Evolutionary conservation across 2,329 filamentous ascomycete species (phyloP).

Genomic region (Pyricularia pennisetigena): DNA sequence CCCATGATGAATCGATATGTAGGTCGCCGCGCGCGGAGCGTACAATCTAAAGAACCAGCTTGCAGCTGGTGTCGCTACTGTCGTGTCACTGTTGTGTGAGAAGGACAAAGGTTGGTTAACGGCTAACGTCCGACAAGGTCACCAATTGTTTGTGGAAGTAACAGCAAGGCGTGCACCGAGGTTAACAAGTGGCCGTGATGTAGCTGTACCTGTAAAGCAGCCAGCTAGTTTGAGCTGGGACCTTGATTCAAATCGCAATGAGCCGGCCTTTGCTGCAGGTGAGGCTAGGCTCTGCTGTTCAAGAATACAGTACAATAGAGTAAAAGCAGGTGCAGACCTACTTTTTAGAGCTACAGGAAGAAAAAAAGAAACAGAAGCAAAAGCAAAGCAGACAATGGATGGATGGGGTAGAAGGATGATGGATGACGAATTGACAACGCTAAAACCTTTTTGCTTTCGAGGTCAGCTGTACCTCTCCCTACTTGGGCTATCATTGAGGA

Average conservation of each 20-base stretch:
- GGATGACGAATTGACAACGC: not conserved
- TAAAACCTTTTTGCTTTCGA: not conserved
- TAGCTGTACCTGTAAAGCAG: not conserved
- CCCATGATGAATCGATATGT: slow-evolving; percentile 11
- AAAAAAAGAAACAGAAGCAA: not conserved
- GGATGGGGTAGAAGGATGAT: not conserved
- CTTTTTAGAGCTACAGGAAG: not conserved
- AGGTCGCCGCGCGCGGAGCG: not conserved
- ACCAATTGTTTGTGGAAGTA: not conserved
- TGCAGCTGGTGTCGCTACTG: not conserved
- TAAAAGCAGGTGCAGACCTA: not conserved
- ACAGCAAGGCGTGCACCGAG: not conserved
- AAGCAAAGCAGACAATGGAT: slow-evolving; percentile 4
- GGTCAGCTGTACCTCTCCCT: not conserved
- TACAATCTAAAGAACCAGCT: not conserved
- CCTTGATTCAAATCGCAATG: not conserved
- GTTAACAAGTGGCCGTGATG: not conserved
- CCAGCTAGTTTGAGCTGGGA: not conserved
- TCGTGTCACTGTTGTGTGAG: not conserved
- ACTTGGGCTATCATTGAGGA: not conserved
- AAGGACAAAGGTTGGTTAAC: not conserved
- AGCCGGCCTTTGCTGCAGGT: not conserved
- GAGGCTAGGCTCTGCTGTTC: not conserved
- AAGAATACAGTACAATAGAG: not conserved
- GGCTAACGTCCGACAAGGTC: not conserved